Conservation (phyloP, 2,329 filamentous ascomycete species). For the Aureobasidium uvarum region DNA sequence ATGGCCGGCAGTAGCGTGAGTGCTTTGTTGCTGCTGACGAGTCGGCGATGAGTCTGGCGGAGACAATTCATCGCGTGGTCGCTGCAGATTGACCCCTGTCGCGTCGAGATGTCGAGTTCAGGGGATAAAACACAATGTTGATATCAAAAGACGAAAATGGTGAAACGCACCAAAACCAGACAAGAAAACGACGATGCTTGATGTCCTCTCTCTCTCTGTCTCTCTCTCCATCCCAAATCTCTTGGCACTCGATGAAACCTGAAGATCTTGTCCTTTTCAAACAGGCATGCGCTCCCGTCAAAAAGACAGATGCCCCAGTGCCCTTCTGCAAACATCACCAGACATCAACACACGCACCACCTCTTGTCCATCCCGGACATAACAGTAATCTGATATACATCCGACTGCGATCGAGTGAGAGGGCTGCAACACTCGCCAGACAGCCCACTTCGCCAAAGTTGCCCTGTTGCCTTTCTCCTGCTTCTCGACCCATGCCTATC, state of each 20-base stretch:
- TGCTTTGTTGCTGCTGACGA: neutral
- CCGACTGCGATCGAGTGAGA: neutral
- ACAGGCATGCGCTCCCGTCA: neutral
- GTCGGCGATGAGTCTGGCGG: slow-evolving; percentile 7
- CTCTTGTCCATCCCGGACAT: slow-evolving; percentile 13
- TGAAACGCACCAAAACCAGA: slow-evolving; percentile 9
- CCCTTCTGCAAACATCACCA: slow-evolving; percentile 8
- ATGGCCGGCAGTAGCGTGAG: neutral
- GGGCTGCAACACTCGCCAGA: neutral
- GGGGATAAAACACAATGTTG: neutral
- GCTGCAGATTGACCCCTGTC: neutral
- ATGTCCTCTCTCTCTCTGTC: neutral
- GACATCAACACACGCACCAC: neutral
- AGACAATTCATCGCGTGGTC: slow-evolving; percentile 15
- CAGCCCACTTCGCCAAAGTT: neutral
- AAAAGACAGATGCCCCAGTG: neutral
- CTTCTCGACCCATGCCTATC: neutral
- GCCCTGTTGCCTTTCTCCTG: neutral
- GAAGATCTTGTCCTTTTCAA: slow-evolving; percentile 4
- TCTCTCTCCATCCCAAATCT: neutral
- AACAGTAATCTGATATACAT: neutral
- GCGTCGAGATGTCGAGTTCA: neutral
- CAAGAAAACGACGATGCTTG: neutral
- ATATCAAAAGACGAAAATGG: slow-evolving; percentile 3
- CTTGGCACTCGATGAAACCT: neutral